Evolutionary conservation across 495 filamentous ascomycete species (phyloP).

Genomic region (Astrothelium macrocarpum): DNA sequence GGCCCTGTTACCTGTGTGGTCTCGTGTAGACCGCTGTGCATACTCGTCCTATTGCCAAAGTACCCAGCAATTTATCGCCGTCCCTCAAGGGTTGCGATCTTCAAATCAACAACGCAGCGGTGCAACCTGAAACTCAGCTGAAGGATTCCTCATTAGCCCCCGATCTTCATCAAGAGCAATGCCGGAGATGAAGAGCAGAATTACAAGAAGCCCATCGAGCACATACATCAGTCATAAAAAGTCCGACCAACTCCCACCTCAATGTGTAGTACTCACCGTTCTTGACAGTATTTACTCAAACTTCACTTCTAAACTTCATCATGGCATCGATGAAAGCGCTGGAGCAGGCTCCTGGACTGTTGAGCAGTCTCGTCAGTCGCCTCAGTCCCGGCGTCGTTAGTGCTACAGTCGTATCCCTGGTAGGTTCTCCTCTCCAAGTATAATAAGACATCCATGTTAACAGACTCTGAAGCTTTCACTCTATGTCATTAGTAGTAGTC

Average conservation of each 20-base stretch:
- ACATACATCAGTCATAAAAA: constrained; percentile 1
- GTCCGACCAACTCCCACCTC: neutral
- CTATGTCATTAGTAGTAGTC: neutral
- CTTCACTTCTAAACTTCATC: neutral
- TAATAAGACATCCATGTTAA: neutral
- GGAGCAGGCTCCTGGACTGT: neutral
- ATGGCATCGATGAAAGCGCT: neutral
- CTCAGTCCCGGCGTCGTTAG: neutral
- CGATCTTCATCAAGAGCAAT: neutral
- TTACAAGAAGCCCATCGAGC: neutral
- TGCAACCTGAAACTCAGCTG: neutral
- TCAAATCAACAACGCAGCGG: neutral
- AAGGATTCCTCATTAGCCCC: neutral
- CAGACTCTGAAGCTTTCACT: neutral
- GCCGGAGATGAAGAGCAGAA: neutral
- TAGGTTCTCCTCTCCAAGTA: neutral
- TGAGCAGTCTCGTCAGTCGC: neutral
- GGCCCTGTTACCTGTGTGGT: neutral
- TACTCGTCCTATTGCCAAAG: neutral
- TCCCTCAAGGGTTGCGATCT: neutral
- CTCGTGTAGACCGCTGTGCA: neutral
- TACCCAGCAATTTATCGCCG: neutral
- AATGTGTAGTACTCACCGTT: neutral
- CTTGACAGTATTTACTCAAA: constrained; percentile 1
- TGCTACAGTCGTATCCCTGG: neutral